Base-by-base conservation (phyloP, 257 asterid genomes). In the Sherardia arvensis region DNA sequence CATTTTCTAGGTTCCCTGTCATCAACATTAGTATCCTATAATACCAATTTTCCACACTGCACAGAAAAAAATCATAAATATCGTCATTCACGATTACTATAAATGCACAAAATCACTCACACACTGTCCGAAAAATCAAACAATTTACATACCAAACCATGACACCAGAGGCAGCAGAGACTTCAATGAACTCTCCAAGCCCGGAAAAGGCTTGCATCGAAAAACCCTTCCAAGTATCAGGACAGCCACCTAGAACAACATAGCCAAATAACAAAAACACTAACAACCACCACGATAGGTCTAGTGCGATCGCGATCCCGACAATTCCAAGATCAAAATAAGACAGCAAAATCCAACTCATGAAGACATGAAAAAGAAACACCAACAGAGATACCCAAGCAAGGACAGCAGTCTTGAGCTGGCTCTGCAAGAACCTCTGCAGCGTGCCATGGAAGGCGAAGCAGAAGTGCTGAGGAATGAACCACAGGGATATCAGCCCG, bases 141-240 rank as follows among this genome's bases (percentile, higher is more conserved):
- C n/a, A n/a, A n/a, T n/a, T n/a, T 2, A 65, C 40, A 2, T 45
- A 67, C 72, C 66, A 67, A 22, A 83, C 66, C 88, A 83, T 83
- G 62, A 79, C 71, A 2, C 88, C 88, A 3, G 88, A 73, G 28
- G 85, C 75, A 62, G 72, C 73, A 1, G 85, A 83, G 14, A 83
- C 71, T 69, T 57, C 59, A 4, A 79, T 17, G 61, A 79, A 79
- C 8, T 79, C 85, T 48, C 77, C 17, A 7, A 83, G 73, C 32
- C 84, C 88, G 0, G 77, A 68, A 58, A 79, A 75, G 0, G 85
- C 88, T 23, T 71, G 64, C 29, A 58, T 7, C 0, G 88, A 77
- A 15, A 83, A 79, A 5, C 88, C 85, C 0, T 49, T 70, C 85
- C 85, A 83, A 17, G 85, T 77, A 18, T 66, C 62, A 1, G 80